Evolutionary conservation across 257 asterid species (phyloP).

Genomic region (Ilex aquifolium): DNA sequence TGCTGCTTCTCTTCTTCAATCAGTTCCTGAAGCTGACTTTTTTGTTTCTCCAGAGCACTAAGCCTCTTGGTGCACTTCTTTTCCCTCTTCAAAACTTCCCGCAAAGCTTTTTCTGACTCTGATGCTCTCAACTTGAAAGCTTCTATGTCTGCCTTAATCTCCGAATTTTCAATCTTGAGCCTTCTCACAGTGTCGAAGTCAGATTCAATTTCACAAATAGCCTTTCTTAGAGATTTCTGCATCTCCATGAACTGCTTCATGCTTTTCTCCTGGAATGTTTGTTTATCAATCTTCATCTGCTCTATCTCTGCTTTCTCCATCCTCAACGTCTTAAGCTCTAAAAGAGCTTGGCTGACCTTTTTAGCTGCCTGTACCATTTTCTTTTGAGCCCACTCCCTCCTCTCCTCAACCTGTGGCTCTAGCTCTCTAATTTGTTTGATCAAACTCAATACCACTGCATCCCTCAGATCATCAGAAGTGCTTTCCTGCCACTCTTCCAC

Average conservation of each 20-base stretch:
- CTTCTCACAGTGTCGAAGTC: background rate
- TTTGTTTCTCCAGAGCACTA: constrained; percentile 14
- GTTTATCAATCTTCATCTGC: background rate
- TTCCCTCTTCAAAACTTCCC: constrained; percentile 19
- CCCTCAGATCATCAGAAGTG: too few species aligned
- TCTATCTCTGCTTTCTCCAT: constrained; percentile 5
- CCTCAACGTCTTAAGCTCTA: constrained; percentile 18
- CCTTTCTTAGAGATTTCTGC: constrained; percentile 8
- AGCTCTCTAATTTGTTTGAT: too few species aligned
- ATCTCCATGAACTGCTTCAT: constrained; percentile 13
- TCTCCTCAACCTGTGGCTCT: constrained; percentile 8
- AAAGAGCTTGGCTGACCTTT: constrained; percentile 5
- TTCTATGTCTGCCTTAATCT: constrained; percentile 18
- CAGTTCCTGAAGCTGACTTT: constrained; percentile 8
- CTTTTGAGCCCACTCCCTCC: too few species aligned
- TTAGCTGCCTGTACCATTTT: constrained; percentile 4
- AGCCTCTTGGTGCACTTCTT: constrained; percentile 11
- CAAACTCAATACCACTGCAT: too few species aligned
- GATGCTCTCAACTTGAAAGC: constrained; percentile 15
- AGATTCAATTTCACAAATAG: background rate
- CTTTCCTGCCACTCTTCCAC: too few species aligned
- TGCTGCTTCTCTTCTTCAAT: constrained; percentile 16
- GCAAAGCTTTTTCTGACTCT: constrained; percentile 6
- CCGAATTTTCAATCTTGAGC: constrained; percentile 6
- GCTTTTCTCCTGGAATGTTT: background rate